phyloP scores from a whole-genome alignment of 2,329 filamentous ascomycete genomes.

The Cyphellophora europaea region DNA sequence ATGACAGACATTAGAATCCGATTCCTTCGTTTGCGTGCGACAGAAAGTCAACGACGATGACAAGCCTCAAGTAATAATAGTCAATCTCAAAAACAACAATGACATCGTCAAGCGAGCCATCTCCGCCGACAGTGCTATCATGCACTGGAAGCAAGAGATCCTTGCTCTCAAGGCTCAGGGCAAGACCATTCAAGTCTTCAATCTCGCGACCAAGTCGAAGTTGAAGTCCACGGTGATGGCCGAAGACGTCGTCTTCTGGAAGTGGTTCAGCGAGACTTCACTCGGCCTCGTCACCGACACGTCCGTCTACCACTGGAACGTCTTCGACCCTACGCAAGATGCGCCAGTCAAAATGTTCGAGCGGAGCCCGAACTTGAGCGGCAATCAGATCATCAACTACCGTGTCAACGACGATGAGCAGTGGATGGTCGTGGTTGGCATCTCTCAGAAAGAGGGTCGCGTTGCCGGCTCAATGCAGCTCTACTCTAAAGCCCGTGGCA shows the following conservation, averaged over 20 bases:
- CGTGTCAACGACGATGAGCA: conserved; percentile 90
- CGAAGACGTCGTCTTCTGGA: conserved; percentile 98
- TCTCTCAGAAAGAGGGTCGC: conserved; percentile 83
- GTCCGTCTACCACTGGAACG: conserved; percentile 95
- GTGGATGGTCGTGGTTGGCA: conserved; percentile 97
- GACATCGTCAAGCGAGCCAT: conserved; percentile 90
- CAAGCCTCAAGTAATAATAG: conserved; percentile 88
- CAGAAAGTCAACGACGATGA: conserved; percentile 81
- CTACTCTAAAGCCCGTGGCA: conserved; percentile 89
- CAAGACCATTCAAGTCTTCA: conserved; percentile 94
- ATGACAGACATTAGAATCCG: conserved; percentile 86
- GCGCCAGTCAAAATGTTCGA: conserved; percentile 87
- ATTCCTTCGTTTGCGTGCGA: conserved; percentile 90
- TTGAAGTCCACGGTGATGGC: conserved; percentile 94
- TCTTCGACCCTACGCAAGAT: conserved; percentile 73
- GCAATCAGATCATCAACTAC: conserved; percentile 99
- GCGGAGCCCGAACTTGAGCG: conserved; percentile 77
- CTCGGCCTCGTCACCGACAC: conserved; percentile 85
- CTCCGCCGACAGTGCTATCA: conserved; percentile 98
- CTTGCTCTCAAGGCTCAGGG: conserved; percentile 94
- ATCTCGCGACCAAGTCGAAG: conserved; percentile 85
- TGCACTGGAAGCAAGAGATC: conserved; percentile 95
- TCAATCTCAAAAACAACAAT: conserved; percentile 96
- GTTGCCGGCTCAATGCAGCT: conserved; percentile 96
- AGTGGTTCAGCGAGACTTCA: conserved; percentile 88